Percentiles rank a stretch among this genome's conserved stretches.
Evolutionary conservation across 176 grass and related monocot species (phyloP).

Genomic region (Coix lacrymajobi): DNA sequence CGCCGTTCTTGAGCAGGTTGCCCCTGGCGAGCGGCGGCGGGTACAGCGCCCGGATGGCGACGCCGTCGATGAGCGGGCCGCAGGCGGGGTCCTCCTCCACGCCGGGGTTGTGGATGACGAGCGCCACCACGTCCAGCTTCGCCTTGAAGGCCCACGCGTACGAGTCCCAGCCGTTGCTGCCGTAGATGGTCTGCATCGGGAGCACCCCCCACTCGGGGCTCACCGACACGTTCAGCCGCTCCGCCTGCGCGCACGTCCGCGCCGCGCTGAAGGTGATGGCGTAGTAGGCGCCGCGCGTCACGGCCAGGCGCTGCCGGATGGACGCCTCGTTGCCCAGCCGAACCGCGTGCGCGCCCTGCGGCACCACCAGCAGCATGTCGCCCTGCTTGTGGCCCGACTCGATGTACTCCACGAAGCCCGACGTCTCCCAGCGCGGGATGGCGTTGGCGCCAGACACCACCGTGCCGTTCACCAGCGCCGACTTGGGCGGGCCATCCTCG

Average conservation of each 20-base stretch:
- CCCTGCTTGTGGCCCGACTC: constrained; percentile 93
- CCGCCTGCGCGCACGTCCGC: constrained; percentile 86
- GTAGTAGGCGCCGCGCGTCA: constrained; percentile 57
- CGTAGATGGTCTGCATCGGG: constrained; percentile 89
- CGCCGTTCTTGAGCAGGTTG: constrained; percentile 91
- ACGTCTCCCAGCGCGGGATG: constrained; percentile 59
- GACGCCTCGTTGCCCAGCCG: constrained; percentile 90
- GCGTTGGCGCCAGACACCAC: constrained; percentile 48
- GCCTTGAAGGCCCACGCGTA: constrained; percentile 88
- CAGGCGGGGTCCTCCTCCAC: constrained; percentile 87
- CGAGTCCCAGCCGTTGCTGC: constrained; percentile 90
- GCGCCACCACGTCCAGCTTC: constrained; percentile 35
- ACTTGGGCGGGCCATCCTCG: constrained; percentile 55
- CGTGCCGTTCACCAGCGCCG: constrained; percentile 61
- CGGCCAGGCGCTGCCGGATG: constrained; percentile 57
- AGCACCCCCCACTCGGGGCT: constrained; percentile 72
- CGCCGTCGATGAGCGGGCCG: constrained; percentile 79
- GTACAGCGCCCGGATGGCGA: constrained; percentile 60
- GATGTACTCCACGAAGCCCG: constrained; percentile 89
- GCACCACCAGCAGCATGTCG: constrained; percentile 89
- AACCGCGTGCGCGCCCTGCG: constrained; percentile 76
- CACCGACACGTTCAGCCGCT: constrained; percentile 76
- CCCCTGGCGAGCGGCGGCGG: constrained; percentile 43
- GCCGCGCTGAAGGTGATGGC: constrained; percentile 87
- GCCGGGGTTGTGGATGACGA: constrained; percentile 85